Evolutionary conservation across 257 asterid genomes (phyloP).

Genomic region (Jacaranda copaia): DNA sequence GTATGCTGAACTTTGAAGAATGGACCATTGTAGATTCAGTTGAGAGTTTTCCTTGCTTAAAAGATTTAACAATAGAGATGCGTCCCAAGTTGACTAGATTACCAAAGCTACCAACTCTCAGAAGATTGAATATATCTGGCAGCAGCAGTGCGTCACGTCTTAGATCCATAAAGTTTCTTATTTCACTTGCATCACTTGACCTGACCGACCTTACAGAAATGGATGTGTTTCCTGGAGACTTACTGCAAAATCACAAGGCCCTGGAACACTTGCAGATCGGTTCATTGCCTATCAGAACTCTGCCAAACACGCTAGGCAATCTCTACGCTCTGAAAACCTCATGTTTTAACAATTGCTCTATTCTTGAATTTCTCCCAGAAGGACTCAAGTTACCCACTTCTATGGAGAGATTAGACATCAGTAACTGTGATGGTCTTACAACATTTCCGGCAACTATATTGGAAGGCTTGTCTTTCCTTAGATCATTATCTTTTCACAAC

Average conservation of each 20-base stretch:
- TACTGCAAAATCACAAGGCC: conserved; percentile 22
- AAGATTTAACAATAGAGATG: fast-evolving
- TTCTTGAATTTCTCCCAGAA: conserved; percentile 13
- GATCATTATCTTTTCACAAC: neutral
- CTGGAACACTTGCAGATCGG: neutral
- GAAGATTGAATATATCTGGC: neutral
- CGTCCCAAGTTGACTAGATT: conserved; percentile 27
- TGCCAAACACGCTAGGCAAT: conserved; percentile 21
- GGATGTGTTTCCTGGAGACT: conserved; percentile 26
- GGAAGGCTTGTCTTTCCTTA: conserved; percentile 21
- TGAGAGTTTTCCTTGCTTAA: conserved; percentile 28
- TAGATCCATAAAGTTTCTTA: conserved; percentile 2
- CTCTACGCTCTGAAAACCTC: neutral
- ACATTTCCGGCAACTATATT: conserved; percentile 29
- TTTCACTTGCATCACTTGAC: conserved; percentile 3
- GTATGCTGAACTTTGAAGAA: conserved; percentile 30
- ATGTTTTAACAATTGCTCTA: neutral
- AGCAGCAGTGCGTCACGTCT: neutral
- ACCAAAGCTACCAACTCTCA: conserved; percentile 9
- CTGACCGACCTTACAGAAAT: neutral
- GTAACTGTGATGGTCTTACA: neutral
- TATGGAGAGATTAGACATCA: neutral
- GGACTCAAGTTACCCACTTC: neutral
- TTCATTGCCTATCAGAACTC: neutral
- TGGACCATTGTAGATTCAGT: conserved; percentile 22